Percentiles rank a stretch among this genome's conserved stretches.
Evolutionary conservation across 768 basidiomycete species (phyloP).

Genomic region (Hydnum rufescens): DNA sequence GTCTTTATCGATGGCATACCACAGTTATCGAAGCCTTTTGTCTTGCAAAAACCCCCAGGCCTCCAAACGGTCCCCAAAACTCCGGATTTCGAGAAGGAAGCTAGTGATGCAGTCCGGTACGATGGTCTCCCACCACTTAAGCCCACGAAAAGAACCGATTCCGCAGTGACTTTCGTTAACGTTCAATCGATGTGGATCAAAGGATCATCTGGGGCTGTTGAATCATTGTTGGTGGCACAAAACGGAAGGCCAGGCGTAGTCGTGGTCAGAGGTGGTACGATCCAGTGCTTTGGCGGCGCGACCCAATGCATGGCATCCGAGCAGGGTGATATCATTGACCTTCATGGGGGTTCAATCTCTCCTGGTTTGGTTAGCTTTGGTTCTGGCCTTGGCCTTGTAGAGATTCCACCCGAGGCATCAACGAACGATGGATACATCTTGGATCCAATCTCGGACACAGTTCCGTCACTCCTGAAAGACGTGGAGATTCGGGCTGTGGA

Average conservation of each 20-base stretch:
- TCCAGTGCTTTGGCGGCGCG: conserved; percentile 29
- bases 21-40: conserved; percentile 32
- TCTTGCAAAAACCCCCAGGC: conserved; percentile 31
- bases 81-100: conserved; percentile 55
- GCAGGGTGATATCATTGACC: conserved; percentile 29
- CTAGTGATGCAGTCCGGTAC: conserved; percentile 34
- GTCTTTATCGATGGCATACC: conserved; percentile 74
- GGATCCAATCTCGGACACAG: conserved; percentile 21
- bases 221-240: conserved; percentile 10
- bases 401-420: conserved; percentile 42
- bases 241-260: conserved; percentile 23
- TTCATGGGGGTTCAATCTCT: conserved; percentile 37
- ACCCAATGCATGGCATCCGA: conserved; percentile 10
- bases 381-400: conserved; percentile 45
- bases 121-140: conserved; percentile 60
- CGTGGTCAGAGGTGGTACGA: conserved; percentile 31
- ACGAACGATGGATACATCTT: conserved; percentile 46
- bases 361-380: conserved; percentile 49
- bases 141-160: conserved; percentile 19
- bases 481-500: conserved; percentile 42
- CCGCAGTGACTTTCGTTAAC: conserved; percentile 41
- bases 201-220: conserved; percentile 13
- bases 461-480: conserved; percentile 17
- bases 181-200: conserved; percentile 30
- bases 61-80: conserved; percentile 38